phyloP scores from a whole-genome alignment of 495 filamentous ascomycete genomes.

The Haplographium delicatum region DNA sequence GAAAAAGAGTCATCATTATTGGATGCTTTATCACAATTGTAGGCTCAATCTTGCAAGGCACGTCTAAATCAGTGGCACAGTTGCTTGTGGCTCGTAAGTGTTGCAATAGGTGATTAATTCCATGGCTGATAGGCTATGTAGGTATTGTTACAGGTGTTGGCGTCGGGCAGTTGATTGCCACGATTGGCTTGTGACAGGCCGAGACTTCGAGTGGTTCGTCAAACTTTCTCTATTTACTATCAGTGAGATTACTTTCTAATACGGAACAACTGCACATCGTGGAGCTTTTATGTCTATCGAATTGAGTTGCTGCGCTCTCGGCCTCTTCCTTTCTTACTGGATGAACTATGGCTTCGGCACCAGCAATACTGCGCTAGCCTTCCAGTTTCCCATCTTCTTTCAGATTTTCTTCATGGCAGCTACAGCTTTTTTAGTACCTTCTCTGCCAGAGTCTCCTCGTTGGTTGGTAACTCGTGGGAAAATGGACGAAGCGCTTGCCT shows the following conservation, averaged over 20 bases:
- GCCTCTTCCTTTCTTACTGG: conserved; percentile 60
- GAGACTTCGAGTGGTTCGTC: conserved; percentile 51
- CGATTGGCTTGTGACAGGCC: conserved; percentile 69
- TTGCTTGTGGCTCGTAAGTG: conserved; percentile 57
- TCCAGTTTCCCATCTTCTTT: conserved; percentile 70
- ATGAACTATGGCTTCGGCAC: conserved; percentile 66
- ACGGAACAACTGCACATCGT: not conserved
- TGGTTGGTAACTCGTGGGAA: conserved; percentile 24
- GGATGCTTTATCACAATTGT: conserved; percentile 65
- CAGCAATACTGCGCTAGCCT: conserved; percentile 51
- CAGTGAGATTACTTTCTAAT: too few relatives aligned
- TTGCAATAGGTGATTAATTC: too few relatives aligned
- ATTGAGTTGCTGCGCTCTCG: not conserved
- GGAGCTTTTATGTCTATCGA: not conserved
- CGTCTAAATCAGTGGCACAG: conserved; percentile 50
- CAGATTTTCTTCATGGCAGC: conserved; percentile 55
- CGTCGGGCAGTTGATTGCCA: conserved; percentile 58
- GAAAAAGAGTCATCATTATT: conserved; percentile 62
- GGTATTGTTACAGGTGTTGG: conserved; percentile 63
- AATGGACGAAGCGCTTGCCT: not conserved
- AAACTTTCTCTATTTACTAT: too few relatives aligned
- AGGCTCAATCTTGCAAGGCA: conserved; percentile 47
- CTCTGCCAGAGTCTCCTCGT: conserved; percentile 66
- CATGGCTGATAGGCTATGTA: too few relatives aligned
- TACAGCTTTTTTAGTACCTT: conserved; percentile 55